Base-by-base conservation (phyloP, 306 rosid species). In the Amphicarpaea edgeworthii region DNA sequence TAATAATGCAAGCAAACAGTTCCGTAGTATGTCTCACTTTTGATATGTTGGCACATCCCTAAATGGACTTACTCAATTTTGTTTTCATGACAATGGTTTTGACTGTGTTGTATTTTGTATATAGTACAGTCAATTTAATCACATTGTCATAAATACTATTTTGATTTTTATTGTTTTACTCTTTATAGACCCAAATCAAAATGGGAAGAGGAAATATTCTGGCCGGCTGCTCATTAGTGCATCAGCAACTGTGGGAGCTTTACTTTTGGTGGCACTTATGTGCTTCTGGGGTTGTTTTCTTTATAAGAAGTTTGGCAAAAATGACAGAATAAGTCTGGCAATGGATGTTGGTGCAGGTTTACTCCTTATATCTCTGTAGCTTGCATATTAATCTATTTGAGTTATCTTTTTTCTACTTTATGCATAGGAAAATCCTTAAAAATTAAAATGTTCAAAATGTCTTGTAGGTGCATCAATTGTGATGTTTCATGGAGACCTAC, bases 221-320 rank as follows among this genome's bases (percentile, higher is more conserved):
- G 99, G 94, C 17, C 87, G 97, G 59, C 88, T 96, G 58, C 89
- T 96, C 78, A 96, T 92, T 74, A 96, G 99, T 89, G 99, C 99
- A 75, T 90, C 90, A 23, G 99, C 99, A 76, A 96, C 99, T 74
- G 96, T 96, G 79, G 99, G 99, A 15, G 99, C 97, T 40, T 83
- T 96, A 46, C 98, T 96, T 83, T 88, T 96, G 86, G 99, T 95
- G 43, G 99, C 99, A 72, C 99, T 95, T 55, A 95, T 95, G 99
- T 95, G 99, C 81, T 95, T 95, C 86, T 95, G 99, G 99, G 99
- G 99, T 70, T 95, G 99, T 86, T 95, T 90, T 79, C 92, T 95
- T 16, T 95, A 92, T 67, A 95, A 92, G 65, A 95, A 89, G 85
- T 92, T 95, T 32, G 97, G 98, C 62, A 96, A 92, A 87, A 85